These are phyloP conservation scores for Sclerotinia minor DNA, from an alignment of 2,329 filamentous ascomycete species.

Conservation along the genomic window DNA sequence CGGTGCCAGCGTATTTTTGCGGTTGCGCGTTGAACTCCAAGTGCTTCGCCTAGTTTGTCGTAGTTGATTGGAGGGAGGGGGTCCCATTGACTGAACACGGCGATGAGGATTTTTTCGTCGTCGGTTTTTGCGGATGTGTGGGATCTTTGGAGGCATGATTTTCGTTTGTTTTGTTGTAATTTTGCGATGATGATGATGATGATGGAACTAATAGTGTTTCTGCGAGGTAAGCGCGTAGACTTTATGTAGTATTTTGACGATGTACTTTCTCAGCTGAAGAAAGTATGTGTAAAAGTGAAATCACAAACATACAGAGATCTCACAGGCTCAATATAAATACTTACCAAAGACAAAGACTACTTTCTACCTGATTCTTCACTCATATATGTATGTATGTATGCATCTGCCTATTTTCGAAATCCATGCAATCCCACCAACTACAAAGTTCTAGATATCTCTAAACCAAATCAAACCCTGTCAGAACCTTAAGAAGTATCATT, in stretches of 20 bases:
- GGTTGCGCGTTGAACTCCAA: background rate
- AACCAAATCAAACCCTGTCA: background rate
- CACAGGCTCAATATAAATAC: background rate
- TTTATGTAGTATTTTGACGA: background rate
- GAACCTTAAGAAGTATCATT: background rate
- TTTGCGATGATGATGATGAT: too few species aligned
- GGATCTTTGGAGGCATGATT: background rate
- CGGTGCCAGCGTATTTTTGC: background rate
- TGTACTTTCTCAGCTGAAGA: background rate
- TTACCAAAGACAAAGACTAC: too few species aligned
- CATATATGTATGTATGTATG: background rate
- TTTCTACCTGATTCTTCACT: background rate
- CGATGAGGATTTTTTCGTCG: slow-evolving; percentile 2
- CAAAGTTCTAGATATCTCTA: background rate
- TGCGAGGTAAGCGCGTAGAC: background rate
- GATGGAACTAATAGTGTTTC: background rate
- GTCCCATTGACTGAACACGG: background rate
- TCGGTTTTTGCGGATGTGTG: background rate
- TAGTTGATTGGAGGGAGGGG: background rate
- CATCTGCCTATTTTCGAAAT: background rate
- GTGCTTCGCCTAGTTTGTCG: background rate
- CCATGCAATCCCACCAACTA: background rate
- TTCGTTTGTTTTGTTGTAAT: background rate
- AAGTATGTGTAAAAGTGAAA: background rate
- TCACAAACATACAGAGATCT: background rate